phyloP scores from a whole-genome alignment of 2,329 filamentous ascomycete genomes.

The Neonectria coccinea region DNA sequence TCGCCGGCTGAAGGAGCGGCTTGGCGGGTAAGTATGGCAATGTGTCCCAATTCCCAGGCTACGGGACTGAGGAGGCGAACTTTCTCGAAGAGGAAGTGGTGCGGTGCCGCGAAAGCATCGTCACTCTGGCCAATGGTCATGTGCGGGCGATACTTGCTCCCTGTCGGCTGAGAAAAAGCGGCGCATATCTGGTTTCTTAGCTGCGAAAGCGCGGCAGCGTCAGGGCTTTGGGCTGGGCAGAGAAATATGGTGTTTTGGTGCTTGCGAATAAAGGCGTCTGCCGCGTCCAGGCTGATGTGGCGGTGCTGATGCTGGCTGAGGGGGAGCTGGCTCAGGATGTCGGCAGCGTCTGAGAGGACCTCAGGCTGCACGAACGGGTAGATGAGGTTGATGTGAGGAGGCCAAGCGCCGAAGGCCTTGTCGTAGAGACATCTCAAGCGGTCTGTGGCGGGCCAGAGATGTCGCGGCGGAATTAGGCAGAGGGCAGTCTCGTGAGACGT shows the following conservation, averaged over 20 bases:
- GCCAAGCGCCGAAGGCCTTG: constrained; percentile 71
- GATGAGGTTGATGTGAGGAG: constrained; percentile 73
- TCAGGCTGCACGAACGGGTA: constrained; percentile 72
- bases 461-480: constrained; percentile 66
- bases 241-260: constrained; percentile 64
- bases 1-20: constrained; percentile 43
- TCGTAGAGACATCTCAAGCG: constrained; percentile 71
- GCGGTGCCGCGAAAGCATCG: constrained; percentile 56
- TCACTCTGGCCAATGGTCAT: constrained; percentile 71
- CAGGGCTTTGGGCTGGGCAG: constrained; percentile 35
- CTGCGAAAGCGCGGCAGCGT: constrained; percentile 41
- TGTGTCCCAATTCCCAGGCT: constrained; percentile 60
- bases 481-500: constrained; percentile 69
- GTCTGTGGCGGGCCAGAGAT: constrained; percentile 62
- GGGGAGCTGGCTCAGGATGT: constrained; percentile 40
- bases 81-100: constrained; percentile 66
- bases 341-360: constrained; percentile 57
- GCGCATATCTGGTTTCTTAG: constrained; percentile 53
- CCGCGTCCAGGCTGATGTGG: constrained; percentile 52
- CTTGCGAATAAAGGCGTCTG: constrained; percentile 62
- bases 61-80: constrained; percentile 60
- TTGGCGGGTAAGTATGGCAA: constrained; percentile 67
- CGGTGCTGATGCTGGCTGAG: constrained; percentile 21
- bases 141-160: constrained; percentile 56
- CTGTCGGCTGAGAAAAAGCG: constrained; percentile 48